Percentiles rank a stretch among this genome's conserved stretches.
These are phyloP conservation scores for Trichoderma sp. DNA, from an alignment of 2,329 filamentous ascomycete species.

Conservation along the genomic window DNA sequence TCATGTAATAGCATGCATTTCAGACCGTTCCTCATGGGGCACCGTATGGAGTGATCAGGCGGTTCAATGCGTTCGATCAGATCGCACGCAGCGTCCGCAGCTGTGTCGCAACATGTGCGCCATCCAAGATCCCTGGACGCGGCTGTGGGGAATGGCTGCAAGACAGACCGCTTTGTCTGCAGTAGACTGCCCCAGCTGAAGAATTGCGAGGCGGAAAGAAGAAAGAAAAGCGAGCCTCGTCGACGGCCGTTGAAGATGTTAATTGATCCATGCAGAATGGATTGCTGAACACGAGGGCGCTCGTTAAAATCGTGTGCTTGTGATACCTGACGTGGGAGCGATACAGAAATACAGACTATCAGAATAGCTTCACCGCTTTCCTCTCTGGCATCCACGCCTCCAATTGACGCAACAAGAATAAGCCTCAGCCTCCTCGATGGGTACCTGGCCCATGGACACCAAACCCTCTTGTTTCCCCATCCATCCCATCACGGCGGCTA, in stretches of 20 bases:
- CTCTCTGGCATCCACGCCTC: too few relatives aligned
- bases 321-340: too few relatives aligned
- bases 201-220: not conserved
- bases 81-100: too few relatives aligned
- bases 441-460: slow-evolving; percentile 14
- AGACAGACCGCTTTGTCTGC: slow-evolving; percentile 19
- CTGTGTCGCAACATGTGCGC: slow-evolving; percentile 31
- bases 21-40: too few relatives aligned
- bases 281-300: too few relatives aligned
- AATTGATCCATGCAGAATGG: not conserved
- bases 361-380: not conserved
- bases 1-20: too few relatives aligned
- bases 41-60: too few relatives aligned
- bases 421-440: slow-evolving; percentile 27
- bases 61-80: too few relatives aligned
- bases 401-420: not conserved
- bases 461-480: not conserved
- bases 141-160: slow-evolving; percentile 18
- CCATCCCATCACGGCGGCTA: slow-evolving; percentile 10
- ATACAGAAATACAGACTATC: too few relatives aligned
- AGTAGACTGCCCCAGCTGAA: not conserved
- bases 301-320: too few relatives aligned
- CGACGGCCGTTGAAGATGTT: not conserved
- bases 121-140: slow-evolving; percentile 33
- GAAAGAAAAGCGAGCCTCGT: slow-evolving; percentile 1